Evolutionary conservation across 2,329 filamentous ascomycete species (phyloP).

Genomic region (Neoarthrinium moseri): DNA sequence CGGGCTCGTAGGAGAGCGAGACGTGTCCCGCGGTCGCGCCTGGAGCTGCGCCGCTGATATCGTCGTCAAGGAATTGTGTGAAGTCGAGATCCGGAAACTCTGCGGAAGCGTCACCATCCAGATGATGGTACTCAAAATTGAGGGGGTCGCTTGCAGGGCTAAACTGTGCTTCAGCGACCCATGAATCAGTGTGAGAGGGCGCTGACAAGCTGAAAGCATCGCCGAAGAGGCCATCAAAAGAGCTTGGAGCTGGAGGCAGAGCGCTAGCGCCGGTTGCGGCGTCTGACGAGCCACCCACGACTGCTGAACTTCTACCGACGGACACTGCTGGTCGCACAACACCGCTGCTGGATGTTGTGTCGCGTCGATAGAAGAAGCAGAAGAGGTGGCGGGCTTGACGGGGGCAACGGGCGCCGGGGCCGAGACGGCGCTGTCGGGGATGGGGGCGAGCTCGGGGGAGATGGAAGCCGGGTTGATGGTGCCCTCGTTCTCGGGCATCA

Average conservation of each 20-base stretch:
- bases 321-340: conserved; percentile 99
- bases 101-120: conserved; percentile 59
- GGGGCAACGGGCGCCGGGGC: conserved; percentile 21
- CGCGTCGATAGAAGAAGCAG: conserved; percentile 70
- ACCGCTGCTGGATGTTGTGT: conserved; percentile 99
- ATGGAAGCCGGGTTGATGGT: conserved; percentile 63
- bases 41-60: conserved; percentile 42
- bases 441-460: conserved; percentile 55
- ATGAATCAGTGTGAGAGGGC: conserved; percentile 71
- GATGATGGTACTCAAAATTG: conserved; percentile 66
- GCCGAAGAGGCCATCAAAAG: conserved; percentile 66
- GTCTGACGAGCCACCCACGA: conserved; percentile 42
- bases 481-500: conserved; percentile 36
- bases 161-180: conserved; percentile 74
- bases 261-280: conserved; percentile 38
- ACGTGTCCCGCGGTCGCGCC: conserved; percentile 48
- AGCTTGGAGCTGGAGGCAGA: conserved; percentile 55
- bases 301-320: conserved; percentile 67
- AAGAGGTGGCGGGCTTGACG: conserved; percentile 22
- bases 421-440: conserved; percentile 41
- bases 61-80: conserved; percentile 55
- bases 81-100: conserved; percentile 40
- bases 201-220: conserved; percentile 67
- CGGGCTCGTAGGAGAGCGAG: conserved; percentile 51
- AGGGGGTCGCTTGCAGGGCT: conserved; percentile 69